These are phyloP conservation scores for Salvia splendens DNA, from an alignment of 257 asterid species.

Conservation along the genomic window DNA sequence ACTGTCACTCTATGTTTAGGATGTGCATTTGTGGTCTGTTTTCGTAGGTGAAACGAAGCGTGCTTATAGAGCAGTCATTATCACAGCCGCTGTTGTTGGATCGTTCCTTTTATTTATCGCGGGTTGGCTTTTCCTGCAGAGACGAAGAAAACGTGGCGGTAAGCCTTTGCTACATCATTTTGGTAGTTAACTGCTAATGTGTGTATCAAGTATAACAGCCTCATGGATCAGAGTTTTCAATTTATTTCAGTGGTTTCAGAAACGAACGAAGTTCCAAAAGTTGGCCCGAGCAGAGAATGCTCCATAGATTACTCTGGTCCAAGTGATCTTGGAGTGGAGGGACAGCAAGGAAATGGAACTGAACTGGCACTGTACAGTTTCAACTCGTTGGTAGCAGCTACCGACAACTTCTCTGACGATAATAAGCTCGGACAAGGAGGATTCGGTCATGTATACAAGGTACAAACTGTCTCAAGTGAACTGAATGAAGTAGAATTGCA, in stretches of 20 bases:
- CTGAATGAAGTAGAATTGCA: background rate
- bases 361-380: constrained; percentile 61
- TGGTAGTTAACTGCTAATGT: background rate
- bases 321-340: constrained; percentile 45
- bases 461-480: constrained; percentile 16
- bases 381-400: constrained; percentile 56
- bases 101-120: constrained; percentile 39
- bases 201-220: background rate
- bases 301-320: constrained; percentile 50
- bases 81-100: constrained; percentile 38
- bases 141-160: constrained; percentile 44
- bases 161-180: constrained; percentile 8
- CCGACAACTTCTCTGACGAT: constrained; percentile 55
- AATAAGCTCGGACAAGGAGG: constrained; percentile 94
- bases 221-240: background rate
- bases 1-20: background rate
- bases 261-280: constrained; percentile 35
- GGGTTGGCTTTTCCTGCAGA: constrained; percentile 47
- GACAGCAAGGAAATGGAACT: constrained; percentile 55
- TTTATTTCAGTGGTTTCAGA: constrained; percentile 40
- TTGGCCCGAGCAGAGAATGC: constrained; percentile 47
- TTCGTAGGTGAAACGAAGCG: constrained; percentile 38
- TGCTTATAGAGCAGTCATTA: constrained; percentile 33
- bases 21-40: constrained; percentile 1
- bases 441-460: constrained; percentile 85